Base-by-base conservation (phyloP, 495 filamentous ascomycete species). In the Neurospora tetrasperma region DNA sequence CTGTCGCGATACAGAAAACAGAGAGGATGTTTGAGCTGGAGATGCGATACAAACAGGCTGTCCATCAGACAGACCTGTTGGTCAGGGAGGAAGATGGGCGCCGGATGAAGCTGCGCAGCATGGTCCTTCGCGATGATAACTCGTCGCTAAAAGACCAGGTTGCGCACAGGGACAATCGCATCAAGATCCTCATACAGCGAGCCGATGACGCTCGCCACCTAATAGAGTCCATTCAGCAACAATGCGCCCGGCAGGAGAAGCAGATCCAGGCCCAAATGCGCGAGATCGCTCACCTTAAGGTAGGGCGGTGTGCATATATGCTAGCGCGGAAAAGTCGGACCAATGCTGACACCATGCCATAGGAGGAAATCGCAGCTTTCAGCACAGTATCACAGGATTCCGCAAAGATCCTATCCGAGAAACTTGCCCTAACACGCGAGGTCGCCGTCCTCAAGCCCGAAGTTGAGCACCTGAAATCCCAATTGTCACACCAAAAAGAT, bases 391-490 rank as follows among this genome's bases (percentile, higher is more conserved):
- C 88, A 1, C 87, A 89, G 54, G 90, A 92, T 76, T 89, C 90
- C 5, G 87, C 89, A 41, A 91, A 90, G 69, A 69, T 94, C 6
- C 83, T 94, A 69, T 87, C 90, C 12, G 93, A 96, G 74, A 97
- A 97, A 76, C 81, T 92, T 11, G 86, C 88, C 2, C 84, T 98
- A 23, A 84, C 88, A 23, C 89, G 91, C 43, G 92, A 97, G 76
- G 78, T 97, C 10, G 84, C 89, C 35, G 82, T 84, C 35, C 76
- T 95, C 62, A 91, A 90, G 75, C 89, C 90, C 42, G 94, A 97
- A 78, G 74, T 96, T 9, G 93, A 97, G 70, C 90, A 93, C 76
- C 84, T 97, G 14, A 86, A 88, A 73, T 86, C 89, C 2, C 92
- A 97, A 79, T 86, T 88, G 31, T 82, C 85, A 18, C 87, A 88